Evolutionary conservation across 495 filamentous ascomycete species (phyloP), one percentile per base, ranked within the genome.

Genomic region (Penicillium paxilli): DNA sequence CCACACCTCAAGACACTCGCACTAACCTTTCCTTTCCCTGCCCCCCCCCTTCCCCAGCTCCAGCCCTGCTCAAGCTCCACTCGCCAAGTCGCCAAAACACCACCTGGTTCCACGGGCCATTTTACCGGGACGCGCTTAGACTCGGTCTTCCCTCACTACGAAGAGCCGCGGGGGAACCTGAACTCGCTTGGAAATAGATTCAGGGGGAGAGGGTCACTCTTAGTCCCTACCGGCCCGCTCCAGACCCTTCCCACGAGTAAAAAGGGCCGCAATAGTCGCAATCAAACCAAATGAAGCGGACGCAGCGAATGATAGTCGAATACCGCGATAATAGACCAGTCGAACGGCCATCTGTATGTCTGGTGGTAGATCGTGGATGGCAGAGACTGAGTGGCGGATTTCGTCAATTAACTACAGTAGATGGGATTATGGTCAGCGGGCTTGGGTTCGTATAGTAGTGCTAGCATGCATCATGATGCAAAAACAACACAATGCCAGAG

Each of bases 301-400:
- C 0, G 78, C 74, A 4, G 74, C 72, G 62, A 86, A 86, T 0
- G 79, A 79, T 41, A 79, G 71, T 26, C 74, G 68, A 11, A 87
- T 73, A 0, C 82, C 83, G 4, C 78, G 74, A 44, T 81, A 83
- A 47, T 85, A 85, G 0, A 86, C 83, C n/a, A 78, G 56, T 14
- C 82, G 72, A 9, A 80, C 85, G 26, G 79, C 77, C 37, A 82
- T 76, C 56, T 87, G 84, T 19, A 84, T 71, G 33, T 85, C 82
- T 0, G 78, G 79, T 0, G 82, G 82, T 0, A 87, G 71, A 8
- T 68, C 63, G 21, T 72, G 70, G 32, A 87, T 73, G 3, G 77
- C 77, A 3, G 80, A 78, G 7, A 83, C 77, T 0, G 83, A 86
- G 55, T 86, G 84, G 4, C 84, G 69, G 55, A 88, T 87, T 37